A percentile compares a stretch with the other conserved stretches of the same genome.
phyloP scores from a whole-genome alignment of 495 filamentous ascomycete species.

The Penicillium simplicissimum region DNA sequence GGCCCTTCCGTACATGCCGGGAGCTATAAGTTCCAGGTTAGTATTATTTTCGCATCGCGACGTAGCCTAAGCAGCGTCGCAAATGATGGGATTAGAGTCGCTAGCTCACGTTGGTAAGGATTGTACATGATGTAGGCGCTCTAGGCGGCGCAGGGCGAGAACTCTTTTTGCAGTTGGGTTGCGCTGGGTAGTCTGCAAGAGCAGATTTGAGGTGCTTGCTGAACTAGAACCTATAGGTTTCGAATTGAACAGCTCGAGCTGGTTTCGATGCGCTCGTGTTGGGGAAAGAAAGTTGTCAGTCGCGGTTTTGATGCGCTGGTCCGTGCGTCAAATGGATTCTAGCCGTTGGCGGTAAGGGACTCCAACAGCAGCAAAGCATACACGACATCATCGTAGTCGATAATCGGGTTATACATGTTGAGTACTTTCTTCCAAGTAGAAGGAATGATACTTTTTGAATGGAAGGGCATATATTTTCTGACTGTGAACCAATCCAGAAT shows the following conservation, averaged over 20 bases:
- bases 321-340: conserved; percentile 19
- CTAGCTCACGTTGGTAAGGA: conserved; percentile 70
- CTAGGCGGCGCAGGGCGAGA: background rate
- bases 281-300: conserved; percentile 20
- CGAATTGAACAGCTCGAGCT: background rate
- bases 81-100: conserved; percentile 4
- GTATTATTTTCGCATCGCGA: conserved; percentile 4
- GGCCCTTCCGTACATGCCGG: conserved; percentile 61
- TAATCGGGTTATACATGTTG: no score
- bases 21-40: conserved; percentile 32
- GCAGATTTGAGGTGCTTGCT: background rate
- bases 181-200: background rate
- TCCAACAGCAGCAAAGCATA: no score
- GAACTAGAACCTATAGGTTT: background rate
- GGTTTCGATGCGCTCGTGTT: background rate
- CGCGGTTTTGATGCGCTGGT: conserved; percentile 12
- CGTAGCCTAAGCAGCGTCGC: background rate
- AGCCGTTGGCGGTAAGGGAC: conserved; percentile 4
- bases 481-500: no score
- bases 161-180: background rate
- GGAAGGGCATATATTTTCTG: no score
- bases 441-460: no score
- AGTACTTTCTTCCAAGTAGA: no score
- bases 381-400: no score
- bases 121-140: conserved; percentile 64